A percentile compares a stretch with the other conserved stretches of the same genome.
These are phyloP conservation scores for Fraxinus ornus DNA, from an alignment of 305 asterid species.

Conservation along the genomic window DNA sequence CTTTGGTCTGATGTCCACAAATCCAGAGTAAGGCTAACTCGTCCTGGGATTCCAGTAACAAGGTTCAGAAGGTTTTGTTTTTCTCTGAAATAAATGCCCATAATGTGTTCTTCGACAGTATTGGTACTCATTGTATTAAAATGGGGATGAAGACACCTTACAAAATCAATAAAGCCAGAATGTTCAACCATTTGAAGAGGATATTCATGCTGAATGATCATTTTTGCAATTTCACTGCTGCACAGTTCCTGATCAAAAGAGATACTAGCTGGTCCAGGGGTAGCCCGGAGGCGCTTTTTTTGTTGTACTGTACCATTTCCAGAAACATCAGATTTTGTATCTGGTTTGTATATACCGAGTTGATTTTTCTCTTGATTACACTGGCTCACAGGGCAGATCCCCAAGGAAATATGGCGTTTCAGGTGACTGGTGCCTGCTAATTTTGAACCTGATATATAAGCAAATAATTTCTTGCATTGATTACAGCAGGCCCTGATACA, in stretches of 20 bases:
- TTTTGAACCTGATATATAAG: slow-evolving; percentile 75
- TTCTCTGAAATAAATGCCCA: slow-evolving; percentile 52
- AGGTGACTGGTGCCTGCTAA: slow-evolving; percentile 91
- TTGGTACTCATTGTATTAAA: slow-evolving; percentile 38
- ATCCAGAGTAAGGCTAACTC: slow-evolving; percentile 63
- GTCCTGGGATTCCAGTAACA: slow-evolving; percentile 60
- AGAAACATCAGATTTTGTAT: slow-evolving; percentile 36
- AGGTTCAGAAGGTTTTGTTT: slow-evolving; percentile 61
- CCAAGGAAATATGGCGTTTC: slow-evolving; percentile 71
- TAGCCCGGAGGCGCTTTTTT: slow-evolving; percentile 57
- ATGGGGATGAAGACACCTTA: slow-evolving; percentile 60
- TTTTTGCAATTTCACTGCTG: slow-evolving; percentile 56
- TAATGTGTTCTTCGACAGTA: slow-evolving; percentile 49
- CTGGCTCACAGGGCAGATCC: slow-evolving; percentile 66
- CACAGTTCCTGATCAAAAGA: slow-evolving; percentile 44
- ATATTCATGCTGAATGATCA: slow-evolving; percentile 80
- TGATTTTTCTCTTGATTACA: slow-evolving; percentile 39
- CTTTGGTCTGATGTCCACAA: slow-evolving; percentile 63
- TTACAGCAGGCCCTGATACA: slow-evolving; percentile 68
- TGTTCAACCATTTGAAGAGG: slow-evolving; percentile 76
- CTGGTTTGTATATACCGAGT: slow-evolving; percentile 28
- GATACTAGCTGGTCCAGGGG: slow-evolving; percentile 35
- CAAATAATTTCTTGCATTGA: slow-evolving; percentile 75
- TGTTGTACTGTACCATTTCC: slow-evolving; percentile 50
- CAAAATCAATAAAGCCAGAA: slow-evolving; percentile 55